Conservation (phyloP, 768 basidiomycete species). For the Termitomyces bulborhizus region DNA sequence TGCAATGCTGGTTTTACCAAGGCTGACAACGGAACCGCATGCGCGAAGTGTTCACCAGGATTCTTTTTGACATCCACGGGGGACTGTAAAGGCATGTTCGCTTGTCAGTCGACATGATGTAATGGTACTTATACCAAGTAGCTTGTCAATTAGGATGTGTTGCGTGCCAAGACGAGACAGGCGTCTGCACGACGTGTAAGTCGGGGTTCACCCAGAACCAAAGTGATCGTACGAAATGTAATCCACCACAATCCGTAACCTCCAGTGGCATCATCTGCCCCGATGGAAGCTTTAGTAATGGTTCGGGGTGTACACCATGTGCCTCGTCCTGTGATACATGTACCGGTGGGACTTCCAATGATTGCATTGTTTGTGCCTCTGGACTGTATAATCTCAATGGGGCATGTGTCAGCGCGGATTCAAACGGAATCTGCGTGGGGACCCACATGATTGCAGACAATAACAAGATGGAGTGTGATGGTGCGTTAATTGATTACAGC, state of each 20-base stretch:
- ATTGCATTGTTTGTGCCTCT: slow-evolving; percentile 63
- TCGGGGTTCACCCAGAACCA: slow-evolving; percentile 59
- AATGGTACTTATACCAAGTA: slow-evolving; percentile 12
- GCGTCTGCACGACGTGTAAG: slow-evolving; percentile 66
- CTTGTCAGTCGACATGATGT: neutral
- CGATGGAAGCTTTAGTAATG: slow-evolving; percentile 53
- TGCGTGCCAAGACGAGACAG: slow-evolving; percentile 55
- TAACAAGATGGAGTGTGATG: slow-evolving; percentile 71
- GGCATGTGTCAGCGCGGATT: slow-evolving; percentile 57
- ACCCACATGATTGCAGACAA: slow-evolving; percentile 70
- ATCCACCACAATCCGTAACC: slow-evolving; percentile 44
- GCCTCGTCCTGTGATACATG: slow-evolving; percentile 65
- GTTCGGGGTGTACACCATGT: slow-evolving; percentile 49
- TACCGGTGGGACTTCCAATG: slow-evolving; percentile 51
- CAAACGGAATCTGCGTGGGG: slow-evolving; percentile 65
- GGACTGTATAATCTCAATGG: slow-evolving; percentile 60
- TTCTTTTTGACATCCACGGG: slow-evolving; percentile 57
- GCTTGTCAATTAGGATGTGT: slow-evolving; percentile 64
- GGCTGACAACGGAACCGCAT: slow-evolving; percentile 58
- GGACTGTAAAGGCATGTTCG: slow-evolving; percentile 50
- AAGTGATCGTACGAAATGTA: slow-evolving; percentile 60
- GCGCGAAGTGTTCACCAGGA: slow-evolving; percentile 55
- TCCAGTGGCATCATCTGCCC: slow-evolving; percentile 56
- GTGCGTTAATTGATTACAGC: slow-evolving; percentile 33
- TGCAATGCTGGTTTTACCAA: slow-evolving; percentile 58